phyloP scores from a whole-genome alignment of 2,329 filamentous ascomycete genomes.

The Ramichloridium luteum region DNA sequence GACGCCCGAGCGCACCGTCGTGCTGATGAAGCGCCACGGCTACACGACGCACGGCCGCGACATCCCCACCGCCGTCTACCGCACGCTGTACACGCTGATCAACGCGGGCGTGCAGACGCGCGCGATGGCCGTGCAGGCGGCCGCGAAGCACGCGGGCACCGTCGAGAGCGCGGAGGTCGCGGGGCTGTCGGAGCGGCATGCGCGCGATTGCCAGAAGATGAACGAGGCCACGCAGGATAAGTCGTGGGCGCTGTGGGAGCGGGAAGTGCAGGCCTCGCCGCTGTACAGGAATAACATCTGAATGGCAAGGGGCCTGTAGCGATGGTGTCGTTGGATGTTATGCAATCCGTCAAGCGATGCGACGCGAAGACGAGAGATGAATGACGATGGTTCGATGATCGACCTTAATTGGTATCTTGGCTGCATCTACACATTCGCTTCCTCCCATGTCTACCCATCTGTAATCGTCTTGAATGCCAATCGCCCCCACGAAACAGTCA shows the following conservation, averaged over 20 bases:
- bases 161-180: no score
- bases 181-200: slow-evolving; percentile 16
- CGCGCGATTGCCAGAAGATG: slow-evolving; percentile 17
- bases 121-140: slow-evolving; percentile 20
- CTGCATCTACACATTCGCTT: no score
- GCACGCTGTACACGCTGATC: slow-evolving; percentile 33
- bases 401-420: no score
- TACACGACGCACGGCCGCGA: slow-evolving; percentile 29
- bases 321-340: no score
- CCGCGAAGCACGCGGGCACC: slow-evolving; percentile 3
- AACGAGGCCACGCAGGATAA: slow-evolving; percentile 19
- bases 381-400: no score
- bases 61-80: slow-evolving; percentile 31
- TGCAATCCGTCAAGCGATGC: no score
- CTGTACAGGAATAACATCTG: slow-evolving; percentile 18
- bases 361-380: no score
- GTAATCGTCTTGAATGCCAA: no score
- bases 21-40: slow-evolving; percentile 37
- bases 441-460: no score
- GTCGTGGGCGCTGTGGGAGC: slow-evolving; percentile 22
- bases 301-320: no score
- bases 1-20: slow-evolving; percentile 23
- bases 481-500: no score
- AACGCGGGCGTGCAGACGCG: slow-evolving; percentile 33
- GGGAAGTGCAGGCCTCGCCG: slow-evolving; percentile 18